Evolutionary conservation across 192 early-diverging fungal species (phyloP), one percentile per base, ranked within the genome.

Genomic region (Coemansia sp.): DNA sequence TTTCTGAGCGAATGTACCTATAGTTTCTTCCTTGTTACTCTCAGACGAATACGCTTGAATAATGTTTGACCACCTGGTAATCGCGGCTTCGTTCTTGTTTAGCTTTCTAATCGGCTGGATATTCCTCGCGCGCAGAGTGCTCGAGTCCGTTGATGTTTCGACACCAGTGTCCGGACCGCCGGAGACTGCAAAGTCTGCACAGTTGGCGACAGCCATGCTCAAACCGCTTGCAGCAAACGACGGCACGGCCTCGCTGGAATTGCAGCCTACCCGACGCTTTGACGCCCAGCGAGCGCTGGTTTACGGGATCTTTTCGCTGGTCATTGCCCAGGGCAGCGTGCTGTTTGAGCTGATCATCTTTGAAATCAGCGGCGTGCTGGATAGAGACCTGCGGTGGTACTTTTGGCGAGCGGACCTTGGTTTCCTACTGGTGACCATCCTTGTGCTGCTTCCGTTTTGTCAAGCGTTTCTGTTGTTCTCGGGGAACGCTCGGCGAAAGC

Each of bases 331-430:
- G 66, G 85, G 87, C 35, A 87, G 92, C 69, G 85, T 85, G 33
- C 83, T 95, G 62, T 91, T 95, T 68, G 85, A 91, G 63, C 85
- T 95, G 58, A 81, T 95, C 15, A 85, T 95, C 43, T 87, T 93
- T 73, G 92, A 92, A 67, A 92, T 95, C 59, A 78, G 82, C 46
- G 86, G 87, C 8, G 60, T 94, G 8, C 75, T 92, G 57, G 79
- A 82, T 64, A 87, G 85, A 66, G 84, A 85, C 73, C 70, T 89
- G 42, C 87, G 91, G 33, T 88, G 89, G 85, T 83, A 87, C 64
- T 85, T 82, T 67, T 95, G 93, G 93, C 83, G 89, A 9, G 66
- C 87, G 9, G 89, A 86, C 19, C 67, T 95, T 5, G 84, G 86
- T 13, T 63, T 89, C 3, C 70, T 93, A 66, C 79, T 95, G 7